Conservation (phyloP, 1,284 basidiomycete genomes). For the Termitomyces sp. region DNA sequence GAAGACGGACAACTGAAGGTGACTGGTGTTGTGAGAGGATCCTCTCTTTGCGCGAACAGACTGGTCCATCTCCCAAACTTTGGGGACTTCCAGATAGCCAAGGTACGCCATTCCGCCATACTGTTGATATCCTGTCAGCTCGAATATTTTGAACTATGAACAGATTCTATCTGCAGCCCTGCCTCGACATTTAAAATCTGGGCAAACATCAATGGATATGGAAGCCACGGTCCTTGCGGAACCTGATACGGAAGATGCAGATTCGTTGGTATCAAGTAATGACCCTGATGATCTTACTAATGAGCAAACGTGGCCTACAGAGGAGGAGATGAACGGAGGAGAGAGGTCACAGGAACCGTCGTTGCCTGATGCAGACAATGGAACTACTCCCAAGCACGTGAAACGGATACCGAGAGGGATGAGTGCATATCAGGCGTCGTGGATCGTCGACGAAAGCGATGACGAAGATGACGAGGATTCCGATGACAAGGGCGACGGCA, state of each 20-base stretch:
- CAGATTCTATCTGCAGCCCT: slow-evolving; percentile 62
- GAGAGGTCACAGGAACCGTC: slow-evolving; percentile 27
- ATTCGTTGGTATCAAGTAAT: slow-evolving; percentile 87
- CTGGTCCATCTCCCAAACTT: slow-evolving; percentile 86
- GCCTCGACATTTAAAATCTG: slow-evolving; percentile 35
- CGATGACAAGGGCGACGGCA: slow-evolving; percentile 1
- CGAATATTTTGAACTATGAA: slow-evolving; percentile 13
- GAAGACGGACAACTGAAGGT: slow-evolving; percentile 61
- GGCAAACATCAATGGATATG: slow-evolving; percentile 52
- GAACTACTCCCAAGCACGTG: slow-evolving; percentile 70
- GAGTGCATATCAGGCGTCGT: slow-evolving; percentile 91
- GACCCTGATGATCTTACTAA: slow-evolving; percentile 86
- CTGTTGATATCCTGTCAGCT: slow-evolving; percentile 1
- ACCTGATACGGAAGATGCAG: slow-evolving; percentile 65
- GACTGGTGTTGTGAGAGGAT: slow-evolving; percentile 82
- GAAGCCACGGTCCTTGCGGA: slow-evolving; percentile 55
- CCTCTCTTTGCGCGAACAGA: slow-evolving; percentile 76
- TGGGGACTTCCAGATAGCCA: slow-evolving; percentile 85
- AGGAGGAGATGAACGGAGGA: slow-evolving; percentile 81
- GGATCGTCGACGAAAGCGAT: slow-evolving; percentile 83
- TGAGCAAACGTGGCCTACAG: slow-evolving; percentile 98
- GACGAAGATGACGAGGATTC: slow-evolving; percentile 49
- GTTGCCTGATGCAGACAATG: slow-evolving; percentile 60
- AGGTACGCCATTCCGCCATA: slow-evolving; percentile 58
- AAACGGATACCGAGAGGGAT: slow-evolving; percentile 84